A percentile compares a stretch with the other conserved stretches of the same genome.
These are phyloP conservation scores for Aspergillus fructus DNA, from an alignment of 2,329 filamentous ascomycete genomes.

Conservation along the genomic window DNA sequence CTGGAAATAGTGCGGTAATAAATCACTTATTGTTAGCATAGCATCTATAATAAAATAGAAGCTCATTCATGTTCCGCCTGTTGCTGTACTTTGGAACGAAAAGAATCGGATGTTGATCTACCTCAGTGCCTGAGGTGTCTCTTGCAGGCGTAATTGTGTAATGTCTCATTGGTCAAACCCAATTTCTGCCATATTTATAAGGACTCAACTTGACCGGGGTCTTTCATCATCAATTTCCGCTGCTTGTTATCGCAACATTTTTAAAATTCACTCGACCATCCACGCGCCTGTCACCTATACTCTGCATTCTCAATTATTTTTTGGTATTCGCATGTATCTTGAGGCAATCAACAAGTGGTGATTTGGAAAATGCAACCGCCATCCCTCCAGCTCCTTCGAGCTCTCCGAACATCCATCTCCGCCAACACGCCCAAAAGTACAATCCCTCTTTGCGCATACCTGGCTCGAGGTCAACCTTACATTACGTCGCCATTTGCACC, in stretches of 20 bases:
- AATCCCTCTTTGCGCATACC: slow-evolving; percentile 11
- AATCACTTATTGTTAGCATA: slow-evolving; percentile 15
- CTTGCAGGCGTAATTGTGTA: background rate
- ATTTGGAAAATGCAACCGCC: slow-evolving; percentile 36
- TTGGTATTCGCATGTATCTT: background rate
- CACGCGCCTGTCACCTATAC: background rate
- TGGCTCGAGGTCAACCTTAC: slow-evolving; percentile 13
- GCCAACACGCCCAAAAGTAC: slow-evolving; percentile 12
- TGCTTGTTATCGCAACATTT: background rate
- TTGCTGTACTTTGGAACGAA: background rate
- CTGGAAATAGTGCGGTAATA: slow-evolving; percentile 11
- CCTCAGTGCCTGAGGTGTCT: too few species aligned
- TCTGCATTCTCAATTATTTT: background rate
- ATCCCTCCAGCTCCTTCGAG: slow-evolving; percentile 43
- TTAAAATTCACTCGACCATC: background rate
- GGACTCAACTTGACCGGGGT: background rate
- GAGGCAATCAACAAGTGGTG: background rate
- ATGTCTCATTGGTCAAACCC: background rate
- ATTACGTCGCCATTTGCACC: slow-evolving; percentile 4
- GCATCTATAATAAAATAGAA: slow-evolving; percentile 8
- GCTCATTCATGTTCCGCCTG: background rate
- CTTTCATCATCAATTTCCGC: background rate
- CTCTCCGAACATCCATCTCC: slow-evolving; percentile 37
- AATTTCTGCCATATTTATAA: background rate
- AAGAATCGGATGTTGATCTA: too few species aligned